phyloP scores from a whole-genome alignment of 441 rosid genomes.

The Jatropha multifida region DNA sequence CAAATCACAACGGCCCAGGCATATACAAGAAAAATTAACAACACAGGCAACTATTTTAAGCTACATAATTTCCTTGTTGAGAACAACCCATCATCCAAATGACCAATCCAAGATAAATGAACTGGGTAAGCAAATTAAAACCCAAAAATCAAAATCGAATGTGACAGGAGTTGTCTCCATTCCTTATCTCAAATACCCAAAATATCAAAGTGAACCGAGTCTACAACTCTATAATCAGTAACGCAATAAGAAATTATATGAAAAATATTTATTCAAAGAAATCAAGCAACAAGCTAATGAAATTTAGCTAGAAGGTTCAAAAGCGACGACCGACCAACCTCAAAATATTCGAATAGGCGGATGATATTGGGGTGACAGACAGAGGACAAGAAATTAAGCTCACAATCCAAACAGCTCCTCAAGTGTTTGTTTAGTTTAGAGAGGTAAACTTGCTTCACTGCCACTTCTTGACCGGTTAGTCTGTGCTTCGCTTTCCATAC shows the following conservation, averaged over 20 bases:
- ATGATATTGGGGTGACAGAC: conserved; percentile 59
- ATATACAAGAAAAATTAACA: not conserved
- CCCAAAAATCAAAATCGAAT: not conserved
- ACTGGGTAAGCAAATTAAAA: not conserved
- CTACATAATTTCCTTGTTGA: not conserved
- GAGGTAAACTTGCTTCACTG: conserved; percentile 57
- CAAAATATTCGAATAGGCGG: conserved; percentile 40
- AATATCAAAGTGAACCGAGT: too few species aligned
- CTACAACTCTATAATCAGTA: not conserved
- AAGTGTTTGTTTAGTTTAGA: conserved; percentile 49
- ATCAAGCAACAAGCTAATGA: not conserved
- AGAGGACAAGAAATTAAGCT: conserved; percentile 53
- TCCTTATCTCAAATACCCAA: too few species aligned
- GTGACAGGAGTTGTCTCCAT: not conserved
- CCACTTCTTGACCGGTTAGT: conserved; percentile 45
- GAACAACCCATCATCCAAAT: not conserved
- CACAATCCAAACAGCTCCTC: conserved; percentile 44
- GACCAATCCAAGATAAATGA: not conserved
- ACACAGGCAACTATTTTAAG: too few species aligned
- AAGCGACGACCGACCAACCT: conserved; percentile 26
- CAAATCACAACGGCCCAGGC: too few species aligned
- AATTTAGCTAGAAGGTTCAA: not conserved
- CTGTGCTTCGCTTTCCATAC: conserved; percentile 55
- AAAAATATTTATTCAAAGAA: not conserved
- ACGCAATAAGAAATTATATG: not conserved